Percentiles rank a stretch among this genome's conserved stretches.
Conservation (phyloP, 2,329 filamentous ascomycete genomes). For the Alternaria sp. region DNA sequence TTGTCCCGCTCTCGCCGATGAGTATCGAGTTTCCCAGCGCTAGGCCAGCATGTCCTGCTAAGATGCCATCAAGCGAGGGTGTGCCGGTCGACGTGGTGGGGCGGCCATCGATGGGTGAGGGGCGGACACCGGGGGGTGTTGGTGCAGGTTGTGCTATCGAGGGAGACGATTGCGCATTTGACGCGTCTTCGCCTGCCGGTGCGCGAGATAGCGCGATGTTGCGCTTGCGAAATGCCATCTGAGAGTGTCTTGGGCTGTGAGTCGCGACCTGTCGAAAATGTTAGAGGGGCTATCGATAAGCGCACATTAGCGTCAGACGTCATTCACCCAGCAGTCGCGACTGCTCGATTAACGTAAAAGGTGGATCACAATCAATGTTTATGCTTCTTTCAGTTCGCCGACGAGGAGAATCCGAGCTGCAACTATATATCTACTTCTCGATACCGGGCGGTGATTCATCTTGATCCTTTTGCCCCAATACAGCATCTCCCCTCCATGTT, state of each 20-base stretch:
- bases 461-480: background rate
- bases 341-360: background rate
- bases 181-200: conserved; percentile 24
- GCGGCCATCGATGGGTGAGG: conserved; percentile 87
- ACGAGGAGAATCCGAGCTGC: no score
- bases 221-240: conserved; percentile 73
- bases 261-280: conserved; percentile 17
- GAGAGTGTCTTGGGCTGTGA: background rate
- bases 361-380: background rate
- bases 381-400: background rate
- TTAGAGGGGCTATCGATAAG: conserved; percentile 17
- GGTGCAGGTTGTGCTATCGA: conserved; percentile 21
- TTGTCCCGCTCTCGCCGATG: conserved; percentile 88
- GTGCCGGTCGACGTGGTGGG: conserved; percentile 91
- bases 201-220: conserved; percentile 63
- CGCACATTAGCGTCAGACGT: background rate
- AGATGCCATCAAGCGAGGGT: conserved; percentile 78
- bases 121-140: conserved; percentile 65
- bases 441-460: background rate
- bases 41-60: conserved; percentile 86
- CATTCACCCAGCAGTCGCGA: background rate
- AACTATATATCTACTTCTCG: no score
- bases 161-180: conserved; percentile 12
- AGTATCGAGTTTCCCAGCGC: conserved; percentile 81
- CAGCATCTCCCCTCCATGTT: background rate